phyloP scores from a whole-genome alignment of 2,329 filamentous ascomycete species.

The Claviceps pazoutovae region DNA sequence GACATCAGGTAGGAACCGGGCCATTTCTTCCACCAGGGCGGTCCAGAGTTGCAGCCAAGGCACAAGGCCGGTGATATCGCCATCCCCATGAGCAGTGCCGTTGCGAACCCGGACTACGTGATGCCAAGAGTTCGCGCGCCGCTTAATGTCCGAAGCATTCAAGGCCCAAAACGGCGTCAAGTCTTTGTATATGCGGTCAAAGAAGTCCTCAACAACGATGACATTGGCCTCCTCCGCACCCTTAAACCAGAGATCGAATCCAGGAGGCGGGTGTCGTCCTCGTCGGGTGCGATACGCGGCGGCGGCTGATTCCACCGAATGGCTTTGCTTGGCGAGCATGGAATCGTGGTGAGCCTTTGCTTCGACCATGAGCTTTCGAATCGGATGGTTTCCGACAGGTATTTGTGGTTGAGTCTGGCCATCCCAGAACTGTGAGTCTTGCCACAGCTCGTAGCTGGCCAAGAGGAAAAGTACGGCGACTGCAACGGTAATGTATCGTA shows the following conservation, averaged over 20 bases:
- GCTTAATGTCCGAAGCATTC: conserved; percentile 25
- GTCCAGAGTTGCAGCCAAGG: conserved; percentile 35
- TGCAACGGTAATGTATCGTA: conserved; percentile 16
- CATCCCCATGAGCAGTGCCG: conserved; percentile 25
- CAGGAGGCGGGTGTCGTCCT: conserved; percentile 47
- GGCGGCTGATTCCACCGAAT: conserved; percentile 36
- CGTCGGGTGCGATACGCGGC: conserved; percentile 40
- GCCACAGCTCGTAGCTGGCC: conserved; percentile 20
- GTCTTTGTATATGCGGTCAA: conserved; percentile 51
- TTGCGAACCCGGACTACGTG: conserved; percentile 34
- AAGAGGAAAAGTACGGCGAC: conserved; percentile 12
- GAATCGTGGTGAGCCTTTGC: conserved; percentile 29
- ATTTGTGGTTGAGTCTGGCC: conserved; percentile 6
- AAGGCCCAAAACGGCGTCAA: conserved; percentile 46
- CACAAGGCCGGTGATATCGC: conserved; percentile 26
- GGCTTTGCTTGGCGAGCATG: conserved; percentile 30
- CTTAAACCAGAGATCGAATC: conserved; percentile 46
- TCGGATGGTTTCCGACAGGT: conserved; percentile 28
- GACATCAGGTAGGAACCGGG: conserved; percentile 44
- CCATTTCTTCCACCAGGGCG: conserved; percentile 35
- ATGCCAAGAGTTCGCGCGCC: conserved; percentile 28
- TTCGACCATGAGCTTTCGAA: conserved; percentile 33
- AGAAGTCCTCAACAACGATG: conserved; percentile 49
- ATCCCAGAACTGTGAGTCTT: conserved; percentile 15
- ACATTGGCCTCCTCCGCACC: conserved; percentile 37